These are phyloP conservation scores for Emmonsia crescens DNA, from an alignment of 2,329 filamentous ascomycete genomes.

Conservation along the genomic window DNA sequence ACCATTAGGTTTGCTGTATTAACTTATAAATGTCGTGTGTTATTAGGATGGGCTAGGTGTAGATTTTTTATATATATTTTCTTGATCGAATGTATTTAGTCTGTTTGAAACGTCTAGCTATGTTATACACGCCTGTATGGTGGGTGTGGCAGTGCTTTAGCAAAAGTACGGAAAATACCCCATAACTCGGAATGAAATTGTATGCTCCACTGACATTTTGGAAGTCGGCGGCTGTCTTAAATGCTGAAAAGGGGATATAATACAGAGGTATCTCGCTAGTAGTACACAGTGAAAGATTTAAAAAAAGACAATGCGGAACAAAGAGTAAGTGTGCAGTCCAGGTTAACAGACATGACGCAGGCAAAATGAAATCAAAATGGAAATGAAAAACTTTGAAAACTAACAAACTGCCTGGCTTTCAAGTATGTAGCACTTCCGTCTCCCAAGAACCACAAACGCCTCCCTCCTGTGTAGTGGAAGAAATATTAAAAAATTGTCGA, in stretches of 20 bases:
- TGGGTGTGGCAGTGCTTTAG: background rate
- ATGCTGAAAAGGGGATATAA: background rate
- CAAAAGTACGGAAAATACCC: background rate
- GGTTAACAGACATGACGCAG: background rate
- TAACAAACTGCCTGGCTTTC: background rate
- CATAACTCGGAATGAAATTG: background rate
- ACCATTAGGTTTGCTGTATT: conserved; percentile 41
- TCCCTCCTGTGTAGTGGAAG: background rate
- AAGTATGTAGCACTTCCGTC: background rate
- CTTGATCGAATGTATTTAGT: too few species aligned
- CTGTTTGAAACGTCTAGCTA: background rate
- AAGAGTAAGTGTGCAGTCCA: background rate
- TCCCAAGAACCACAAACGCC: background rate
- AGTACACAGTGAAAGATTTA: background rate
- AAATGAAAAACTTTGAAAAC: background rate
- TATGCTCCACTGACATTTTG: background rate
- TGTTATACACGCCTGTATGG: too few species aligned
- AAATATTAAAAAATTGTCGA: background rate
- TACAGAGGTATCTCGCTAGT: conserved; percentile 1
- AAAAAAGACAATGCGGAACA: background rate
- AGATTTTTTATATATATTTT: too few species aligned
- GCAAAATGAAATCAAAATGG: background rate
- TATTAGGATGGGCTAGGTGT: too few species aligned
- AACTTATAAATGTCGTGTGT: too few species aligned
- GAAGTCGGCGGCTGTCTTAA: background rate